Percentiles rank a stretch among this genome's conserved stretches.
These are phyloP conservation scores for Scytalidium lignicola DNA, from an alignment of 2,329 filamentous ascomycete genomes.

Conservation along the genomic window DNA sequence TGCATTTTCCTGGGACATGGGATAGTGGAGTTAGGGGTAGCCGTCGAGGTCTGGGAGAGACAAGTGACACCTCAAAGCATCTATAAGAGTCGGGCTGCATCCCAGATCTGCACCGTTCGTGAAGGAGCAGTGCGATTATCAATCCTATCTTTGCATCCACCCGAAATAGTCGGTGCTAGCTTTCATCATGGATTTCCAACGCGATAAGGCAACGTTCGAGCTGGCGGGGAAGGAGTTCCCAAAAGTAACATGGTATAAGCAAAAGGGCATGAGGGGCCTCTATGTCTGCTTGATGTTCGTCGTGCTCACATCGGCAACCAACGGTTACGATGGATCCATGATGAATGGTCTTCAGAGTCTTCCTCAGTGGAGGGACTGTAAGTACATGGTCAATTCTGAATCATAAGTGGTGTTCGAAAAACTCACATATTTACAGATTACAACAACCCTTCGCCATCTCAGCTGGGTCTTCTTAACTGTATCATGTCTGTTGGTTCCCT, in stretches of 20 bases:
- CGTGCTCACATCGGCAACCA: constrained; percentile 43
- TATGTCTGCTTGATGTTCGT: constrained; percentile 41
- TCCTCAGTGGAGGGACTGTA: constrained; percentile 32
- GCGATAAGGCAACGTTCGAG: constrained; percentile 10
- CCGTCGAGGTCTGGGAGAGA: not conserved
- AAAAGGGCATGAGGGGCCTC: constrained; percentile 48
- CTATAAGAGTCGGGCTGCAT: not conserved
- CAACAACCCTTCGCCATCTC: constrained; percentile 23
- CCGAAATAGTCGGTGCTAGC: not conserved
- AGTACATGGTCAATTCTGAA: constrained; percentile 14
- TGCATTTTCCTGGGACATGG: not conserved
- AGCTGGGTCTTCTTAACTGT: constrained; percentile 38
- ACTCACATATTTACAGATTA: constrained; percentile 7
- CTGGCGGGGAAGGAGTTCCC: constrained; percentile 14
- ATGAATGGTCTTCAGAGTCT: constrained; percentile 39
- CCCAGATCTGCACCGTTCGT: not conserved
- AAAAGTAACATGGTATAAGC: constrained; percentile 42
- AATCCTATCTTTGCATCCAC: not conserved
- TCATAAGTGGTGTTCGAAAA: not conserved
- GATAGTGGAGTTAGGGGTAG: not conserved
- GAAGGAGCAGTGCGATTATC: not conserved
- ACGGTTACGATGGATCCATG: constrained; percentile 40
- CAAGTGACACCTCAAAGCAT: not conserved
- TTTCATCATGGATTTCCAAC: constrained; percentile 15
- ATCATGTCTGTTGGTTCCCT: constrained; percentile 46